phyloP scores from a whole-genome alignment of 2,329 filamentous ascomycete species.

The Plenodomus lindquistii region DNA sequence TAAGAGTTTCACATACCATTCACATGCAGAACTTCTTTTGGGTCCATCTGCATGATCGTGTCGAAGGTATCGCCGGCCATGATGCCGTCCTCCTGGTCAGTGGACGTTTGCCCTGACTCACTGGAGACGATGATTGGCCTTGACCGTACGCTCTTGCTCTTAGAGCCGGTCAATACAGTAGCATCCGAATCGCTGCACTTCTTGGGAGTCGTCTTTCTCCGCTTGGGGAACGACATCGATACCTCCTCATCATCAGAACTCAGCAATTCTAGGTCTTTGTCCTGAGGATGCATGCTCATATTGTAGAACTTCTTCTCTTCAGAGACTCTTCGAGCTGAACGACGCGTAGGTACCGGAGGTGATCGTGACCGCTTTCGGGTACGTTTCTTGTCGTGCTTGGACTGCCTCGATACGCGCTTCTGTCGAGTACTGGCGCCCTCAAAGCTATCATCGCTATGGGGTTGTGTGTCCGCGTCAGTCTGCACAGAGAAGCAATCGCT shows the following conservation, averaged over 20 bases:
- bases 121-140: background rate
- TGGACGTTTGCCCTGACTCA: background rate
- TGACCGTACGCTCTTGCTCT: background rate
- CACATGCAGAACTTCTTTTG: background rate
- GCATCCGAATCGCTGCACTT: background rate
- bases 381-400: slow-evolving; percentile 14
- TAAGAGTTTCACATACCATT: background rate
- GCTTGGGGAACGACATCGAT: slow-evolving; percentile 1
- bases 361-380: background rate
- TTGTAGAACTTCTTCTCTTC: slow-evolving; percentile 27
- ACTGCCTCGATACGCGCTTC: background rate
- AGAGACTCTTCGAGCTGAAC: slow-evolving; percentile 26
- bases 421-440: background rate
- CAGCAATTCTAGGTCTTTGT: slow-evolving; percentile 17
- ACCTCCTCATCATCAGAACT: slow-evolving; percentile 6
- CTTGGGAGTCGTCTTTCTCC: background rate
- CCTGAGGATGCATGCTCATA: slow-evolving; percentile 35
- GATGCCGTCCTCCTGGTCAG: background rate
- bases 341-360: slow-evolving; percentile 16
- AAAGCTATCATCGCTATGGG: slow-evolving; percentile 6
- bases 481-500: slow-evolving; percentile 3
- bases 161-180: background rate
- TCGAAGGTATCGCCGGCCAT: background rate
- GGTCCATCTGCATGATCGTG: background rate
- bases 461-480: slow-evolving; percentile 4